Evolutionary conservation across 495 filamentous ascomycete species (phyloP), one percentile per base, ranked within the genome.

Genomic region (Xylona heveae): DNA sequence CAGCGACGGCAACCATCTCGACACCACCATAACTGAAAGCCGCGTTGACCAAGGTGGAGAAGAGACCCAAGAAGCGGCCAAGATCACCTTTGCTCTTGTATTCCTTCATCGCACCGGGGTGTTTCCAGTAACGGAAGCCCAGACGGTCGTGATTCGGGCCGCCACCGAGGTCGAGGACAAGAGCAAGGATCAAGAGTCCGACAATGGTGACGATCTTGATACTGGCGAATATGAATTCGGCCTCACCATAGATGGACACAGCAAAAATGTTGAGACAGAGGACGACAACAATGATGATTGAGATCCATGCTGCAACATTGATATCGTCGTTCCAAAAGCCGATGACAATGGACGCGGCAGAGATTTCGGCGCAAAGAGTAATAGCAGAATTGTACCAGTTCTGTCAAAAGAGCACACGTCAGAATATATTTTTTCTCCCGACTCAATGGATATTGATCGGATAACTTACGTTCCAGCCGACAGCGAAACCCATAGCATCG

Each of bases 181-280:
- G 58, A 27, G 61, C 70, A 22, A 73, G 59, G 35, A 77, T 62
- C 37, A 77, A 55, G 38, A 76, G 61, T 22, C 77, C 78, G 30
- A 78, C 35, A 35, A 83, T 67, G 30, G 73, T 76, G 42, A 82
- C 48, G 38, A 83, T 71, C 44, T 85, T 84, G 27, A 53, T 34
- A 29, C 34, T 39, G 2, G 67, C 74, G 28, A 84, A 68, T 75
- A 74, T 81, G 49, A 83, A 85, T 44, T 85, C 77, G 37, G 77
- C 66, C 51, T 85, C 78, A 24, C 78, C 78, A 36, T 80, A 82
- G 53, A 74, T 76, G 3, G 46, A 44, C 7, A 85, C 69, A 4
- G 61, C 61, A 29, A 67, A 60, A 44, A 64, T 61, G 39, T 70
- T 70, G 47, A 70, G 58, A 27, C 34, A 35, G 21, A 69, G 41